Evolutionary conservation across 176 grass and related monocot species (phyloP).

Genomic region (Carex cristatella): DNA sequence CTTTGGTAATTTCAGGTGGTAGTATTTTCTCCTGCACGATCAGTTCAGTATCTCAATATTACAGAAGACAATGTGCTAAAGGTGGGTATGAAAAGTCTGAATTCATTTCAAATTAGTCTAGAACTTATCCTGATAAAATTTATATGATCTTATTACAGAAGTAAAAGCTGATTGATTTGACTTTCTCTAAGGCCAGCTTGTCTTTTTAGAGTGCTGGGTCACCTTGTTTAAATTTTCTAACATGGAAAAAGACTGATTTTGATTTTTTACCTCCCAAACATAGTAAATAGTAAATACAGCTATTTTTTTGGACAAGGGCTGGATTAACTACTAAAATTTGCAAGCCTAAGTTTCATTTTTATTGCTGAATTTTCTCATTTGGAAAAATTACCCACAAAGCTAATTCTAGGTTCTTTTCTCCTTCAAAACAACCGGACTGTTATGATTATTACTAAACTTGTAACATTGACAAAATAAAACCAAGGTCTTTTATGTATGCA

Average conservation of each 20-base stretch:
- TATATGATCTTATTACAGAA: neutral
- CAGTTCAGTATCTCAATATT: conserved; percentile 9
- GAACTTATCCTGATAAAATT: neutral
- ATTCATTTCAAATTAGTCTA: neutral
- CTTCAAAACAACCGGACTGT: too few species aligned
- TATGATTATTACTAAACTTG: too few species aligned
- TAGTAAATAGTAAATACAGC: too few species aligned
- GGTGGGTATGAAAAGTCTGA: neutral
- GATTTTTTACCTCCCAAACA: too few species aligned
- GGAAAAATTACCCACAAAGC: too few species aligned
- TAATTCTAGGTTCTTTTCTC: too few species aligned
- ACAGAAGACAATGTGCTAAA: conserved; percentile 9
- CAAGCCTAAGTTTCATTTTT: too few species aligned
- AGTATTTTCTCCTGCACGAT: conserved; percentile 8
- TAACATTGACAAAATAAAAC: too few species aligned
- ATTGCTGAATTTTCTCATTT: too few species aligned
- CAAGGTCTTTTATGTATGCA: too few species aligned
- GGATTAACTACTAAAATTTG: too few species aligned
- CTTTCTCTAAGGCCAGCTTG: neutral
- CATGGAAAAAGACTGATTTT: neutral
- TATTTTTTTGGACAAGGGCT: too few species aligned
- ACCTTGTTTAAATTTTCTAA: neutral
- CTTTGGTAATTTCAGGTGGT: conserved; percentile 13
- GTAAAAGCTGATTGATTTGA: neutral
- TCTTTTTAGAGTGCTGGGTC: neutral